Base-by-base conservation (phyloP, 2,329 filamentous ascomycete genomes). In the Aspergillus ruber region DNA sequence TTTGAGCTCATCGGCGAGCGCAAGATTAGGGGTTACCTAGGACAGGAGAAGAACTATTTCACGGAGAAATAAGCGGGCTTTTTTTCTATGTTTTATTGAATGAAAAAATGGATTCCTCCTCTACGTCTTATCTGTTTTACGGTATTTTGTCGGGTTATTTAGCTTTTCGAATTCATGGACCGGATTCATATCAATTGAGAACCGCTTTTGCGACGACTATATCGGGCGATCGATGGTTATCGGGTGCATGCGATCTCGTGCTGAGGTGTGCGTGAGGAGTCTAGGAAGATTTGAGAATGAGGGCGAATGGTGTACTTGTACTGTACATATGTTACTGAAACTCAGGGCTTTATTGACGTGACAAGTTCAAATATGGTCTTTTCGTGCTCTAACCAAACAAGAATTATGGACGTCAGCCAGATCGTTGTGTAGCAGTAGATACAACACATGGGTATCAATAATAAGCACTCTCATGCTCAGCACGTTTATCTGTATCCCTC, bases 1-100 rank as follows among this genome's bases (percentile, higher is more conserved):
- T 76, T 85, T 50, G 78, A 84, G 67, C 72, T 84, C 38, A 65
- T 85, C 56, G 78, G 78, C 63, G 79, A 83, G 46, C 70, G 77
- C 56, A 83, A 82, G 70, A 70, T 84, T 56, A 80, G 77, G 70
- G 82, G 82, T 54, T 82, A 82, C 63, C 64, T 83, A 53, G 82
- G 80, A 56, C 72, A 81, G 63, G 80, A 84, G 70, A 80, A 82
- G 68, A 83, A 84, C 64, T 81, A 80, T 63, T 66, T 79, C 42
- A 54, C 56, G 25, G 25, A 29, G 25, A 29, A 29, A 29, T 29
- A 52, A 53, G 33, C 53, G 56, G 50, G 48, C 50, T 17, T 35
- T 29, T 27, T 29, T 29, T 27, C 25, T 29, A 29, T 29, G 25
- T 29, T 29, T 29, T 12, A 29, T 29, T 29, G 25, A 29, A 29